Evolutionary conservation across 2,329 filamentous ascomycete genomes (phyloP).

Genomic region (Fusarium cicatricum): DNA sequence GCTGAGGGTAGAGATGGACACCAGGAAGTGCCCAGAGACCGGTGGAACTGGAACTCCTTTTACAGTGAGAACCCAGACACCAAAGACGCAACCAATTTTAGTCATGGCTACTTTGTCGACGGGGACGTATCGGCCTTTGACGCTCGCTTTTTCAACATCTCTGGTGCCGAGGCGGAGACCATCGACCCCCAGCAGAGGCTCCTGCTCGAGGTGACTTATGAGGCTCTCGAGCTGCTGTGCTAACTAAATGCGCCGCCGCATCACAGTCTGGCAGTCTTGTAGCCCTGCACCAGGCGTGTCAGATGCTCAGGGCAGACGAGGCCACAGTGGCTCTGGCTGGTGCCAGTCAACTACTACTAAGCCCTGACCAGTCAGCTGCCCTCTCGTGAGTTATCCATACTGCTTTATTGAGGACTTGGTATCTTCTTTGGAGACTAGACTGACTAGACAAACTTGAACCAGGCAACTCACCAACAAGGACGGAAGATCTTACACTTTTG

Average conservation of each 20-base stretch:
- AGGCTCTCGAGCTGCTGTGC: constrained; percentile 4
- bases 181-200: constrained; percentile 10
- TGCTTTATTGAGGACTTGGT: too few relatives aligned
- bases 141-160: constrained; percentile 8
- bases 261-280: too few relatives aligned
- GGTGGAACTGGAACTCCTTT: constrained; percentile 8
- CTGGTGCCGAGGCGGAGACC: constrained; percentile 1
- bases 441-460: too few relatives aligned
- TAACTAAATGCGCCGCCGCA: too few relatives aligned
- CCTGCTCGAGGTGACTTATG: constrained; percentile 1
- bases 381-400: too few relatives aligned
- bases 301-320: too few relatives aligned
- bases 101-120: constrained; percentile 5
- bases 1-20: too few relatives aligned
- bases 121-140: constrained; percentile 5
- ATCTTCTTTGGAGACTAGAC: constrained; percentile 1
- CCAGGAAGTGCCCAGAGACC: neutral
- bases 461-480: constrained; percentile 15
- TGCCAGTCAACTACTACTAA: too few relatives aligned
- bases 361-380: too few relatives aligned
- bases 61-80: constrained; percentile 8
- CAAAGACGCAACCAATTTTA: too few relatives aligned
- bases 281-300: too few relatives aligned
- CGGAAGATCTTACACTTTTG: constrained; percentile 10
- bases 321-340: too few relatives aligned